These are phyloP conservation scores for Nicotiana undulata DNA, from an alignment of 257 asterid species.

Conservation along the genomic window DNA sequence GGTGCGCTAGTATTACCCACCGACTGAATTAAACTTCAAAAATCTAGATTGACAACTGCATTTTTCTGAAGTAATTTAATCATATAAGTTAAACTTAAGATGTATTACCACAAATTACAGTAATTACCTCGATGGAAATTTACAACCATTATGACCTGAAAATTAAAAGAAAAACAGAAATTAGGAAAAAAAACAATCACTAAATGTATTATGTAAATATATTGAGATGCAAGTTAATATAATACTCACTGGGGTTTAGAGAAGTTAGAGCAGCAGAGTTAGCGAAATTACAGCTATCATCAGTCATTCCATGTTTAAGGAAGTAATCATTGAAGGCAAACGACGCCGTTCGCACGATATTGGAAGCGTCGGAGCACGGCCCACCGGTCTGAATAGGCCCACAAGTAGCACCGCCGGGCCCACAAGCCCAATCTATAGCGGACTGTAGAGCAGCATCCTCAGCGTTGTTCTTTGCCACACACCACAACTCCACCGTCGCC, in stretches of 20 bases:
- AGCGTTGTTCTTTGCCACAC: slow-evolving; percentile 11
- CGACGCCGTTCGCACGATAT: slow-evolving; percentile 67
- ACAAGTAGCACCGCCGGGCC: slow-evolving; percentile 66
- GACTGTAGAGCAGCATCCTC: slow-evolving; percentile 5
- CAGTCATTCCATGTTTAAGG: slow-evolving; percentile 41
- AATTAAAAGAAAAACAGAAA: background rate
- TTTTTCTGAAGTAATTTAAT: too few relatives aligned
- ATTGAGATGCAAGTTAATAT: background rate
- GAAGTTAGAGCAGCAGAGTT: slow-evolving; percentile 71
- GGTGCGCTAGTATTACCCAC: too few relatives aligned
- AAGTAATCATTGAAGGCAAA: slow-evolving; percentile 77
- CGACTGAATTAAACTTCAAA: too few relatives aligned
- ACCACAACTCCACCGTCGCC: slow-evolving; percentile 1
- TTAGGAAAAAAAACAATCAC: background rate
- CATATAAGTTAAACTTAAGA: too few relatives aligned
- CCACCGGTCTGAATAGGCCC: slow-evolving; percentile 72
- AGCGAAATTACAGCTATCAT: slow-evolving; percentile 55
- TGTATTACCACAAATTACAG: background rate
- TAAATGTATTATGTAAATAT: background rate
- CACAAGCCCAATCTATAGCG: slow-evolving; percentile 10
- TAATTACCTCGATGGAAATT: slow-evolving; percentile 61
- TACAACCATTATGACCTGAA: slow-evolving; percentile 61
- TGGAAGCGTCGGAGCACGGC: slow-evolving; percentile 70
- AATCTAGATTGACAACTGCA: too few relatives aligned
- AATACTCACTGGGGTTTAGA: slow-evolving; percentile 62